Base-by-base conservation (phyloP, 805 yeast genomes). In the Kodamaea kakaduensis region DNA sequence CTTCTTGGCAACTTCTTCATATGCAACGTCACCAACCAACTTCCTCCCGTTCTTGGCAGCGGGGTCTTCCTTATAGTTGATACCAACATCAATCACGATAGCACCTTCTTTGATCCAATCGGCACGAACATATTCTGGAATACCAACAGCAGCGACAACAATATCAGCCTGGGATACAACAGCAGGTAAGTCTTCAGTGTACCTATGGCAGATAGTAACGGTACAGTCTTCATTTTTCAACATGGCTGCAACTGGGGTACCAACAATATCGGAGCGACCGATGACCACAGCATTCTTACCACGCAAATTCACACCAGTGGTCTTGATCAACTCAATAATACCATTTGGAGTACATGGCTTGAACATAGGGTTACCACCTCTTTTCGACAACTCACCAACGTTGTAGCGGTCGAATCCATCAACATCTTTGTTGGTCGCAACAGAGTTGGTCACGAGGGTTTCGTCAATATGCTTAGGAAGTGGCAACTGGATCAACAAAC, bases 341-440 rank as follows among this genome's bases (percentile, higher is more conserved):
- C 98, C 98, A 62, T 81, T 79, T 37, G 98, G 98, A 18, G 98
- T 90, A 66, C 97, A 90, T 22, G 98, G 97, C 45, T 81, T 71
- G 61, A 87, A 89, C 41, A 67, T 62, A 20, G 97, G 96, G 23
- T 67, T 56, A 15, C 97, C 96, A 35, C 86, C 86, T 47, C 84
- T 78, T 61, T 88, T 87, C 48, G 89, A 77, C 40, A 90, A 72
- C 55, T 90, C 97, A 41, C 97, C 97, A 38, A 86, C 79, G 58
- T 93, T 93, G 51, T 70, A 73, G 37, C 88, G 78, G 27, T 89
- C 93, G 52, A 90, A 93, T 2, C 98, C 98, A 59, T 90, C 98
- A 31, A 93, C 96, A 52, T 90, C 98, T 64, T 90, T 90, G 28
- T 73, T 78, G 10, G 84, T 75, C 8, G 71, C 61, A n/a, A 90